Percentiles rank a stretch among this genome's conserved stretches.
These are phyloP conservation scores for Fraxinus velutina DNA, from an alignment of 305 asterid genomes.

Conservation along the genomic window DNA sequence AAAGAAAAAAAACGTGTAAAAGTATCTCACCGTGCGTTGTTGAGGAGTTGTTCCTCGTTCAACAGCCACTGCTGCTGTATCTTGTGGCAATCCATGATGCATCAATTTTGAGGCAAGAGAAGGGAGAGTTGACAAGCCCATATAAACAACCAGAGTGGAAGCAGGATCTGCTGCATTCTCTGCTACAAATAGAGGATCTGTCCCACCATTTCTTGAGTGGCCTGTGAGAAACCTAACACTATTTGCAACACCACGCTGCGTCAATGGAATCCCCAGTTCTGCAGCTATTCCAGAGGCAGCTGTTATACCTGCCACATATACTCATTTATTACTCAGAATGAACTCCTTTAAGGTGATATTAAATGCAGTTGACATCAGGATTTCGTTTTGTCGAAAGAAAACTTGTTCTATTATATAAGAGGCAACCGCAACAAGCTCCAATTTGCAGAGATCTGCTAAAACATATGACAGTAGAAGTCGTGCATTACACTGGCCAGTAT, in stretches of 20 bases:
- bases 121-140: slow-evolving; percentile 94
- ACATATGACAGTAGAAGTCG: background rate
- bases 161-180: slow-evolving; percentile 87
- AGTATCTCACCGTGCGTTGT: slow-evolving; percentile 57
- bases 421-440: background rate
- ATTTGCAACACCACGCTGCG: slow-evolving; percentile 89
- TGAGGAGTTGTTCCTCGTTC: slow-evolving; percentile 97
- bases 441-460: background rate
- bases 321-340: background rate
- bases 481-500: background rate
- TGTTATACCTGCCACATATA: slow-evolving; percentile 63
- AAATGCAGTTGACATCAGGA: background rate
- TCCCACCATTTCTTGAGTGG: slow-evolving; percentile 90
- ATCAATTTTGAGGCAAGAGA: slow-evolving; percentile 73
- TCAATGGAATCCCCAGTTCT: slow-evolving; percentile 85
- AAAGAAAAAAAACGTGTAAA: background rate
- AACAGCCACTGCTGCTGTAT: slow-evolving; percentile 84
- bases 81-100: slow-evolving; percentile 66
- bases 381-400: background rate
- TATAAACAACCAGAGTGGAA: slow-evolving; percentile 77
- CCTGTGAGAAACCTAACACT: slow-evolving; percentile 88
- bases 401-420: background rate
- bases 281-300: slow-evolving; percentile 99
- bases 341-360: background rate
- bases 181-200: slow-evolving; percentile 78